Percentiles rank a stretch among this genome's conserved stretches.
Conservation (phyloP, 805 yeast genomes). For the Saturnispora kantuleensis region DNA sequence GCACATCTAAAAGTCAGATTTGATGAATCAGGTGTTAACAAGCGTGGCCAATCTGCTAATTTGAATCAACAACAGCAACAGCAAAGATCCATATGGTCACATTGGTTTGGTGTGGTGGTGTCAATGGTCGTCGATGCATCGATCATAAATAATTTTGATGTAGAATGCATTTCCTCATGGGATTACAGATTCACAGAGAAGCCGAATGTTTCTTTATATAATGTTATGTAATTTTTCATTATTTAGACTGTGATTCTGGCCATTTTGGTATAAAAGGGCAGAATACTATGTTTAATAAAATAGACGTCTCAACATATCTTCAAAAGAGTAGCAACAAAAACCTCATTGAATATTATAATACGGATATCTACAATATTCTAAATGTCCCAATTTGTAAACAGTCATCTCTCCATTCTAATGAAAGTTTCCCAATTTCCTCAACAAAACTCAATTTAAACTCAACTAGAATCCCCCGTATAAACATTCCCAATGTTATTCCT, state of each 20-base stretch:
- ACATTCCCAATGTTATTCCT: too few species aligned
- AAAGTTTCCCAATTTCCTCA: conserved; percentile 22
- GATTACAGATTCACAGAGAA: conserved; percentile 57
- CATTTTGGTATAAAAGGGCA: too few species aligned
- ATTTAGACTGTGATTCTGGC: too few species aligned
- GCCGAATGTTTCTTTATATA: conserved; percentile 41
- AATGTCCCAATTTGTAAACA: conserved; percentile 33
- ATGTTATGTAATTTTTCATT: background rate
- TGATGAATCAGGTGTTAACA: conserved; percentile 65
- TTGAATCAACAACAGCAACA: conserved; percentile 25
- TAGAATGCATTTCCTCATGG: conserved; percentile 46
- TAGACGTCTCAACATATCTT: background rate
- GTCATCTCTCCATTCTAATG: conserved; percentile 37
- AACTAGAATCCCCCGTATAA: conserved; percentile 25
- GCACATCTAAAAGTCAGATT: conserved; percentile 52
- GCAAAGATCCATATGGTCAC: conserved; percentile 51
- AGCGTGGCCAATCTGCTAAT: conserved; percentile 56
- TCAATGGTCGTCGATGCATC: conserved; percentile 51
- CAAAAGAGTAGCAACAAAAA: conserved; percentile 9
- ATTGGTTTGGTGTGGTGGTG: conserved; percentile 59
- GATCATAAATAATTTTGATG: conserved; percentile 27
- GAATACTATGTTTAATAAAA: too few species aligned
- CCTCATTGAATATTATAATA: background rate
- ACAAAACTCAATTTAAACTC: conserved; percentile 22
- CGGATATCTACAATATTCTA: conserved; percentile 38